Base-by-base conservation (phyloP, 805 yeast species). In the Saturnispora serradocipensis region DNA sequence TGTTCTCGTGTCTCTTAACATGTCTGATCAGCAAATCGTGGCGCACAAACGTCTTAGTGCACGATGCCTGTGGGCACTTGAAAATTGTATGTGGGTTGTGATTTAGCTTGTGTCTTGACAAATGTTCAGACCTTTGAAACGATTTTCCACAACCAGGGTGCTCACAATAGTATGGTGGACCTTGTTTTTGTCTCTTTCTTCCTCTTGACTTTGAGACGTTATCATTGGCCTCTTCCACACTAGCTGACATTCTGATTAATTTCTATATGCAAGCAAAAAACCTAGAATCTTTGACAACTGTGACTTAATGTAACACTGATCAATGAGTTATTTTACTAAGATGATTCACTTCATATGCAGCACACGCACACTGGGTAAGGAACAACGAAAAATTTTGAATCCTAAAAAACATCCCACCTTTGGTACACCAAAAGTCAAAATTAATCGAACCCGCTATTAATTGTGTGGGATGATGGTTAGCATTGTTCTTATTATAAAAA, bases 1-100 rank as follows among this genome's bases (percentile, higher is more conserved):
- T 64, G 15, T 44, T 49, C 24, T 70, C 72, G 60, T 78, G 71
- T 56, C 82, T 51, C 67, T 68, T 61, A 57, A 65, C 53, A 60
- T 80, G 73, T 64, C 85, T 58, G 6, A 64, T 67, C 27, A 73
- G 68, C 44, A 82, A 65, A 60, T 82, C 88, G 51, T 72, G 74
- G 40, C 88, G 65, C 0, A 82, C 88, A 68, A 82, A 82, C 0
- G 82, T 77, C 62, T 79, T 80, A 1, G 72, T 69, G 61, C 88
- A 82, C 3, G 67, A 66, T 10, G 73, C 67, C n/a, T 52, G 53
- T 3, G 56, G 35, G 61, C 88, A 82, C 25, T 68, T 69, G 59
- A 73, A 81, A 10, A 82, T 78, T 49, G 75, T 76, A 20, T 74
- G 70, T 2, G 80, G 78, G 52, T 73, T 71, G 56, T 82, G 88